Conservation (phyloP, 2,329 filamentous ascomycete species). For the Phaeophleospora eucalypticola region DNA sequence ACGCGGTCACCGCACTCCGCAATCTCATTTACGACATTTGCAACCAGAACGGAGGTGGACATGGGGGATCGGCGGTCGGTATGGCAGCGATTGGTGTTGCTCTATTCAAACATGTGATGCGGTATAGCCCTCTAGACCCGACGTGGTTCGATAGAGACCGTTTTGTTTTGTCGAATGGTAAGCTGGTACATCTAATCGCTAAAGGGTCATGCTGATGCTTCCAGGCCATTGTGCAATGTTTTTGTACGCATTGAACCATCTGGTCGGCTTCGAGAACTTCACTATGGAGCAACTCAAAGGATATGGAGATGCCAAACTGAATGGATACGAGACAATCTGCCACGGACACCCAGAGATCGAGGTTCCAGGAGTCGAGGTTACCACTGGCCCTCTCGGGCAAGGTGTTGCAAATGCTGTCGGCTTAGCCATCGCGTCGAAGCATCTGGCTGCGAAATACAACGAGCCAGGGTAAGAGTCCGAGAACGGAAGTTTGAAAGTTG, state of each 20-base stretch:
- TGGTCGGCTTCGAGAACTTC: slow-evolving; percentile 53
- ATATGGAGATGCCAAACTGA: slow-evolving; percentile 42
- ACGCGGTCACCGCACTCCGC: slow-evolving; percentile 1
- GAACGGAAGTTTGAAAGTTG: too few species aligned
- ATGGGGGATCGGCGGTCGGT: slow-evolving; percentile 21
- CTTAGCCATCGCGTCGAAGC: slow-evolving; percentile 55
- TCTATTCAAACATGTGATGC: slow-evolving; percentile 44
- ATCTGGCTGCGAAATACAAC: slow-evolving; percentile 45
- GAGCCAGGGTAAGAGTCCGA: too few species aligned
- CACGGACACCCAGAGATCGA: slow-evolving; percentile 58
- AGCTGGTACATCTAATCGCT: slow-evolving; percentile 7
- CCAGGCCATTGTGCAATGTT: slow-evolving; percentile 1
- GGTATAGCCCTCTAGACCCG: slow-evolving; percentile 37
- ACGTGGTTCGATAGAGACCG: slow-evolving; percentile 43
- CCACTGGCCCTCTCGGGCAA: slow-evolving; percentile 57
- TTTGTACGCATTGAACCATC: slow-evolving; percentile 32
- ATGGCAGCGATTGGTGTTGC: slow-evolving; percentile 45
- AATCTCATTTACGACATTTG: slow-evolving; percentile 8
- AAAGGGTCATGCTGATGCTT: slow-evolving; percentile 51
- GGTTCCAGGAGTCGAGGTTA: slow-evolving; percentile 55
- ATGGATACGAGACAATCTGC: slow-evolving; percentile 40
- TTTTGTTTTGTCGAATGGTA: slow-evolving; percentile 45
- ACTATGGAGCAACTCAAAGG: slow-evolving; percentile 55
- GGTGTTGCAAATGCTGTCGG: slow-evolving; percentile 60
- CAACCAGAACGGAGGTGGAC: slow-evolving; percentile 6